Base-by-base conservation (phyloP, 805 yeast genomes). In the Metschnikowia proteae region DNA sequence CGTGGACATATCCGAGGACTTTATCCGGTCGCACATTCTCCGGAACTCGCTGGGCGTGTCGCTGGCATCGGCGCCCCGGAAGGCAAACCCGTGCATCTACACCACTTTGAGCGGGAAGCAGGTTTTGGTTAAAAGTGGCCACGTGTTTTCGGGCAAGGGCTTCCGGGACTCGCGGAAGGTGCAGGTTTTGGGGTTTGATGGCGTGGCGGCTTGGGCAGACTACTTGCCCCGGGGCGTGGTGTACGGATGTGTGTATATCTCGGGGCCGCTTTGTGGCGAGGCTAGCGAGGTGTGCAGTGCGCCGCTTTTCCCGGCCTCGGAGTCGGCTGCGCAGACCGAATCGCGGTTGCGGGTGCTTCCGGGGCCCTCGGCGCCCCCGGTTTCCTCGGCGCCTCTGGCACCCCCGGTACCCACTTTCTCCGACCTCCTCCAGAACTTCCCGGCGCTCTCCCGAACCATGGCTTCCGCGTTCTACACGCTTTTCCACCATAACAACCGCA, bases 1-100 rank as follows among this genome's bases (percentile, higher is more conserved):
- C 2, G 62, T 81, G 10, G 83, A 88, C 60, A 52, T 53, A 43
- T 73, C 71, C 35, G 79, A 78, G 31, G 86, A 82, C 26, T 86
- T 85, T 60, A 67, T 85, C 6, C 74, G 75, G 41, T 78, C 86
- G 1, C 92, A 86, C 61, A 76, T 86, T 25, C 63, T 85, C 17
- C 62, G 72, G 40, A 66, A 59, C 25, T 57, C 56, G 50, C 59
- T 50, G 26, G 60, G 68, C 2, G 43, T 53, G 28, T 43, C 57
- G 25, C 45, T 47, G 32, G 53, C 49, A 37, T 59, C 62, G 32
- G 63, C 64, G 10, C 47, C 58, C 6, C 53, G 68, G 4, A 74
- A 61, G 60, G 57, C 56, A 27, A 70, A 63, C 42, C 76, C 68
- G 67, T 67, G 69, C n/a, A 64, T 77, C 13, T 80, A 75, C 53